phyloP scores from a whole-genome alignment of 805 yeast species.

The Wickerhamiella vanderwaltii region DNA sequence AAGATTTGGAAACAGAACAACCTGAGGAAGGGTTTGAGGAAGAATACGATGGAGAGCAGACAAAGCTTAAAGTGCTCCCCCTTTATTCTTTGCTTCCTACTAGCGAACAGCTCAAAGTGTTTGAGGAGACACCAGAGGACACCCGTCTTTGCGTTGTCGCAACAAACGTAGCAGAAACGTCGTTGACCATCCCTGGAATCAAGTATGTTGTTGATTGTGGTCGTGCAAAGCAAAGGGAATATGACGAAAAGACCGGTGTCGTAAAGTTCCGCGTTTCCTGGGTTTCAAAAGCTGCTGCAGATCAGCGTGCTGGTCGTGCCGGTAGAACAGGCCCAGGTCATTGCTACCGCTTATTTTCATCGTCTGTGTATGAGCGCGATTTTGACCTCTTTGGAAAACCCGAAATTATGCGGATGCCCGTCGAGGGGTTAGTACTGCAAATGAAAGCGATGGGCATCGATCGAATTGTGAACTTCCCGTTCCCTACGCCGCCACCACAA shows the following conservation, averaged over 20 bases:
- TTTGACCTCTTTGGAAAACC: slow-evolving; percentile 76
- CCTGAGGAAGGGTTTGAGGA: slow-evolving; percentile 46
- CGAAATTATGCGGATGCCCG: slow-evolving; percentile 89
- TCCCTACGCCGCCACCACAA: slow-evolving; percentile 84
- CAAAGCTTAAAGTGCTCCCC: slow-evolving; percentile 80
- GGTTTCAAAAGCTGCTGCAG: slow-evolving; percentile 92
- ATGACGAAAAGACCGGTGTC: slow-evolving; percentile 72
- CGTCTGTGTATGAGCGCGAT: slow-evolving; percentile 83
- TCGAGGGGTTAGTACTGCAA: slow-evolving; percentile 85
- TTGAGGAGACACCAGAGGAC: slow-evolving; percentile 73
- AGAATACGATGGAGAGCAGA: slow-evolving; percentile 37
- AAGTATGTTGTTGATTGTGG: slow-evolving; percentile 94
- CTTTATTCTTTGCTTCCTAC: slow-evolving; percentile 90
- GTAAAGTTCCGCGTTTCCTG: slow-evolving; percentile 86
- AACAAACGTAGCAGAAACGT: slow-evolving; percentile 96
- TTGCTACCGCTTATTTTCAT: slow-evolving; percentile 80
- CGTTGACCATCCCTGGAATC: slow-evolving; percentile 90
- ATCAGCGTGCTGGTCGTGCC: slow-evolving; percentile 92
- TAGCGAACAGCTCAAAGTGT: slow-evolving; percentile 85
- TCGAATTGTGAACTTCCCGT: slow-evolving; percentile 81
- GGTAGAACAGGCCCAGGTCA: slow-evolving; percentile 99
- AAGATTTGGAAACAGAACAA: slow-evolving; percentile 33
- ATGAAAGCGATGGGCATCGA: slow-evolving; percentile 98
- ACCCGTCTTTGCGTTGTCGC: slow-evolving; percentile 86
- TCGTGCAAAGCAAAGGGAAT: slow-evolving; percentile 77